Percentiles rank a stretch among this genome's conserved stretches.
phyloP scores from a whole-genome alignment of 2,329 filamentous ascomycete genomes.

The Metarhizium anisopliae region DNA sequence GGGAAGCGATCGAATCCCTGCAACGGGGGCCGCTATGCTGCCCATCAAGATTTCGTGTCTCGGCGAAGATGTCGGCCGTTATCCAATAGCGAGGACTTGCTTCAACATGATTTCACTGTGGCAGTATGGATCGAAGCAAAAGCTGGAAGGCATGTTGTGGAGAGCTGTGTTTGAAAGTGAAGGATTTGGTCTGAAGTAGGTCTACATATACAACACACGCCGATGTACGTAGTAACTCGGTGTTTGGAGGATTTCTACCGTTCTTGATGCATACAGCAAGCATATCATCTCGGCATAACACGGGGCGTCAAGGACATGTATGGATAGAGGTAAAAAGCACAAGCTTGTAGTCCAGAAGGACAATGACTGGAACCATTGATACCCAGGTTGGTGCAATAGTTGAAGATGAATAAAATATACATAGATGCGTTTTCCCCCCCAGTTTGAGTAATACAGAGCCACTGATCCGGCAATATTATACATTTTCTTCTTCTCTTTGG shows the following conservation, averaged over 20 bases:
- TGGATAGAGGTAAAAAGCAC: neutral
- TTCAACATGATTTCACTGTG: conserved; percentile 80
- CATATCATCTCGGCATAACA: neutral
- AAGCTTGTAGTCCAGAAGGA: neutral
- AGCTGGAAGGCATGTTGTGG: conserved; percentile 68
- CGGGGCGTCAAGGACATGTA: neutral
- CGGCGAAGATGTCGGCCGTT: conserved; percentile 64
- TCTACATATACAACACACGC: neutral
- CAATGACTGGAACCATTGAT: neutral
- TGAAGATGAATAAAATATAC: neutral
- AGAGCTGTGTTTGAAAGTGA: conserved; percentile 82
- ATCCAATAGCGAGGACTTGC: conserved; percentile 80
- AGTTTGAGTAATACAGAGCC: conserved; percentile 16
- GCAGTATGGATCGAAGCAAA: conserved; percentile 57
- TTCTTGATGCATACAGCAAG: neutral
- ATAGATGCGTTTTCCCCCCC: neutral
- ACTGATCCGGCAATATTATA: conserved; percentile 4
- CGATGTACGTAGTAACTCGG: neutral
- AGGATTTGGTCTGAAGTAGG: conserved; percentile 77
- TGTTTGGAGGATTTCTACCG: neutral
- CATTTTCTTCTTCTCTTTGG: neutral
- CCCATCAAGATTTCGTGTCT: conserved; percentile 68
- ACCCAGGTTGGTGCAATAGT: neutral
- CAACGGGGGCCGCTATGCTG: conserved; percentile 73
- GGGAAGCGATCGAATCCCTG: conserved; percentile 82